A percentile compares a stretch with the other conserved stretches of the same genome.
Evolutionary conservation across 2,329 filamentous ascomycete species (phyloP).

Genomic region (Calonectria pteridis): DNA sequence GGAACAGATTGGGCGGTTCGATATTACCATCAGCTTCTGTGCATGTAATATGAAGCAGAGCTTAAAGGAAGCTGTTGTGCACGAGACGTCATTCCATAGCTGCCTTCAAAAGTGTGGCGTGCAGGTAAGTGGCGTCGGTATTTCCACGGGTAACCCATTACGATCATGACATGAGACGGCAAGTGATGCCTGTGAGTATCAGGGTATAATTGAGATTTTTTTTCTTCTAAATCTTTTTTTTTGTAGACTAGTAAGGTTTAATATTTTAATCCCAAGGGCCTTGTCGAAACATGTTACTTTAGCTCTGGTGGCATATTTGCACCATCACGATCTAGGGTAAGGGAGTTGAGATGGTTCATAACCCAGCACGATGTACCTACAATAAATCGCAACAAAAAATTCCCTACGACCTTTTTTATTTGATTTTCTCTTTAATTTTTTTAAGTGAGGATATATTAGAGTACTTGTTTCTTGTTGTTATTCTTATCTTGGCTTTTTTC

Average conservation of each 20-base stretch:
- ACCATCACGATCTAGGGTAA: neutral
- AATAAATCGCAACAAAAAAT: neutral
- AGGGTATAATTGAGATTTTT: neutral
- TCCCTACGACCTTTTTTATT: neutral
- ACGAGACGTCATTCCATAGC: slow-evolving; percentile 44
- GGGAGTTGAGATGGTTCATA: neutral
- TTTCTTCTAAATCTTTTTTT: no score
- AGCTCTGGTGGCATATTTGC: neutral
- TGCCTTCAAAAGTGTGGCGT: slow-evolving; percentile 40
- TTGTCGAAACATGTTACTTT: neutral
- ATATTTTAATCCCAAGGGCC: neutral
- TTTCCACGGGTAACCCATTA: slow-evolving; percentile 41
- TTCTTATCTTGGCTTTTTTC: neutral
- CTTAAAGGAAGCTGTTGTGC: slow-evolving; percentile 20
- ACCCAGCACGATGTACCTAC: neutral
- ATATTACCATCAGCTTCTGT: neutral
- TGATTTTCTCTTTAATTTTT: no score
- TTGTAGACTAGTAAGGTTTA: neutral
- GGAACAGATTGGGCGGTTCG: neutral
- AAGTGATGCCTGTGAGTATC: neutral
- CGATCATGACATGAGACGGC: neutral
- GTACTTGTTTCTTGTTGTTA: neutral
- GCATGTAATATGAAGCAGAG: neutral
- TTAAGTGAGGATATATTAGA: neutral
- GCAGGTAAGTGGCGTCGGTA: slow-evolving; percentile 26